Evolutionary conservation across 345 rosid species (phyloP), one percentile per base, ranked within the genome.

Genomic region (Citrus hindsii): DNA sequence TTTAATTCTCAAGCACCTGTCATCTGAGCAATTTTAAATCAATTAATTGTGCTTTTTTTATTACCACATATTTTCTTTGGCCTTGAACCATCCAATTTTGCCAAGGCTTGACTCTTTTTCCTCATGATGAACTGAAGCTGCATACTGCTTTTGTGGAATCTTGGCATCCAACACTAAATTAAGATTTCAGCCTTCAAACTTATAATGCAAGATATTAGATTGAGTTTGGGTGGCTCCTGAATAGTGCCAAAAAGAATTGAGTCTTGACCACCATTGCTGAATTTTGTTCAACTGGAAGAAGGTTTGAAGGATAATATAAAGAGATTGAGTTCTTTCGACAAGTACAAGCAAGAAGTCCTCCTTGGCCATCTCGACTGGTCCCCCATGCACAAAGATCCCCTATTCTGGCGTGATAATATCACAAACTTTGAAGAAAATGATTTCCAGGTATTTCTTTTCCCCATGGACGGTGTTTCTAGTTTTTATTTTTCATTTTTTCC

Each of bases 351-450:
- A 27, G 27, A 27, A 27, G 27, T 27, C 27, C 27, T 27, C 27
- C 27, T 27, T 27, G 27, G 27, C 27, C 27, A 27, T 27, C 27
- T 27, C 27, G 27, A 27, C 27, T 95, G 99, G 99, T 92, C 94
- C 81, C 95, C 99, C 48, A 89, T 95, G 97, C 99, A 95, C 88
- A 95, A 95, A 82, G 97, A 95, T 77, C 87, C 93, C 64, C 65
- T 83, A 28, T 95, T 93, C 85, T 95, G 99, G 99, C 97, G 98
- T 59, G 99, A 95, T 74, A 95, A 92, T 75, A 85, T 95, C 66
- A 86, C 86, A 10, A 78, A 76, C 89, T 94, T 95, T 81, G 99
- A 92, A 86, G 99, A 93, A 84, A 92, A 89, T 75, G 94, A 95
- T 86, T 94, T 95, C 90, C 97, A 94, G 99, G 99, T 93, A 82